Conservation (phyloP, 768 basidiomycete species). For the Boletus fagicola region DNA sequence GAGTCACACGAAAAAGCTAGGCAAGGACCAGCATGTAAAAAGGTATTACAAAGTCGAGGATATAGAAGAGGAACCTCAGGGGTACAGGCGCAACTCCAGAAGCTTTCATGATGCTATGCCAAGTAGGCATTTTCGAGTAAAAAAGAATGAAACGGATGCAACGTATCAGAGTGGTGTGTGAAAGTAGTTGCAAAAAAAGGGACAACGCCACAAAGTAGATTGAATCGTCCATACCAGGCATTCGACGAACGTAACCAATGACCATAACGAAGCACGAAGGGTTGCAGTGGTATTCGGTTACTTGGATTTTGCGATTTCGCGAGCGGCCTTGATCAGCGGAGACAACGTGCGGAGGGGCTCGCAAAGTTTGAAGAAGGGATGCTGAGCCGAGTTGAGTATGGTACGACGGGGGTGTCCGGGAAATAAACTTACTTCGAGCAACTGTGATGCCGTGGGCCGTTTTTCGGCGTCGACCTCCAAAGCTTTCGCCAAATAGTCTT, state of each 20-base stretch:
- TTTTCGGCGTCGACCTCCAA: constrained; percentile 95
- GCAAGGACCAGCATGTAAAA: constrained; percentile 18
- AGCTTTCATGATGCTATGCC: constrained; percentile 9
- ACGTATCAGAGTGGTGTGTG: constrained; percentile 15
- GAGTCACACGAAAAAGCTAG: constrained; percentile 15
- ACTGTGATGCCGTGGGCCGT: constrained; percentile 79
- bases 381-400: constrained; percentile 41
- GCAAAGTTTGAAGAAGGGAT: constrained; percentile 83
- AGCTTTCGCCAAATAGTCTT: constrained; percentile 83
- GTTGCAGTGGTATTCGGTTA: constrained; percentile 1
- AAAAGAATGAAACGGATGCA: constrained; percentile 16
- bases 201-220: constrained; percentile 13
- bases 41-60: constrained; percentile 34
- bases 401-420: neutral
- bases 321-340: constrained; percentile 89
- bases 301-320: constrained; percentile 75
- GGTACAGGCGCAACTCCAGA: constrained; percentile 16
- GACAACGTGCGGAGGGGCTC: constrained; percentile 85
- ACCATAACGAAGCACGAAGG: neutral
- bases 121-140: constrained; percentile 15
- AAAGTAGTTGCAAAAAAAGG: constrained; percentile 20
- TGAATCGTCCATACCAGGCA: constrained; percentile 6
- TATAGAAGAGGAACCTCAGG: constrained; percentile 19
- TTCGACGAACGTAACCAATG: neutral
- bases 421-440: constrained; percentile 60